Percentiles rank a stretch among this genome's conserved stretches.
phyloP scores from a whole-genome alignment of 1,139 yeast genomes.

The Pichia sorboxylosa region DNA sequence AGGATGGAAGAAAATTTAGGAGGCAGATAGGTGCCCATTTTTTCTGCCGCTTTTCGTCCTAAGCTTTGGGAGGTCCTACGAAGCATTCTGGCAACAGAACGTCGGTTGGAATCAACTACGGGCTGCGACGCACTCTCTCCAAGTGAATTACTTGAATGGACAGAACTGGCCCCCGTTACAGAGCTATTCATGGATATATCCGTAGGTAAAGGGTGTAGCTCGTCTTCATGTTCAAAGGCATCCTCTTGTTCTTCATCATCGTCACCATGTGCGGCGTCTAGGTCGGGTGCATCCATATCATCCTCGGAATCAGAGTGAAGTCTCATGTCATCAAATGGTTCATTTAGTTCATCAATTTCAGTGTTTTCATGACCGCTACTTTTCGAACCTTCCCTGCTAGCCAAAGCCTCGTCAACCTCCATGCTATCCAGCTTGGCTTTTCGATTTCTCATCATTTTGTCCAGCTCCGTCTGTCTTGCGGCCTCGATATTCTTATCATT shows the following conservation, averaged over 20 bases:
- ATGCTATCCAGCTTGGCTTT: conserved; percentile 5
- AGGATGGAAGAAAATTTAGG: conserved; percentile 73
- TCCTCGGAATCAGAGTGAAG: conserved; percentile 13
- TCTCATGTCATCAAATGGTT: background rate
- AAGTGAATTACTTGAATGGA: too few relatives aligned
- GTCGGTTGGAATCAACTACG: conserved; percentile 53
- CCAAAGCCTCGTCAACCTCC: conserved; percentile 1
- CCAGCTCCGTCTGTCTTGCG: conserved; percentile 11
- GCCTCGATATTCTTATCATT: conserved; percentile 7
- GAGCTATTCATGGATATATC: conserved; percentile 2
- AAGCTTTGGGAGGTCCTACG: conserved; percentile 41
- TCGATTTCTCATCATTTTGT: conserved; percentile 8
- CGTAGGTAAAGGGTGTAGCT: conserved; percentile 12
- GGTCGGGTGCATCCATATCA: conserved; percentile 11
- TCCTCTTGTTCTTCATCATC: conserved; percentile 6
- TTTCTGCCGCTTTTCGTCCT: conserved; percentile 69
- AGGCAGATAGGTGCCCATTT: conserved; percentile 80
- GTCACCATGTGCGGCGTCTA: conserved; percentile 8
- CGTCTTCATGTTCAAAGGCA: conserved; percentile 18
- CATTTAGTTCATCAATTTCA: conserved; percentile 1
- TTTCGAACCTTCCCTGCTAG: background rate
- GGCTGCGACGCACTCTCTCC: conserved; percentile 32
- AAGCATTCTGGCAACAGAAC: conserved; percentile 62
- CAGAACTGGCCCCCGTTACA: background rate
- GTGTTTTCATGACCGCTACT: background rate